phyloP scores from a whole-genome alignment of 208 protist genomes.

The Leptomonas seymouri region DNA sequence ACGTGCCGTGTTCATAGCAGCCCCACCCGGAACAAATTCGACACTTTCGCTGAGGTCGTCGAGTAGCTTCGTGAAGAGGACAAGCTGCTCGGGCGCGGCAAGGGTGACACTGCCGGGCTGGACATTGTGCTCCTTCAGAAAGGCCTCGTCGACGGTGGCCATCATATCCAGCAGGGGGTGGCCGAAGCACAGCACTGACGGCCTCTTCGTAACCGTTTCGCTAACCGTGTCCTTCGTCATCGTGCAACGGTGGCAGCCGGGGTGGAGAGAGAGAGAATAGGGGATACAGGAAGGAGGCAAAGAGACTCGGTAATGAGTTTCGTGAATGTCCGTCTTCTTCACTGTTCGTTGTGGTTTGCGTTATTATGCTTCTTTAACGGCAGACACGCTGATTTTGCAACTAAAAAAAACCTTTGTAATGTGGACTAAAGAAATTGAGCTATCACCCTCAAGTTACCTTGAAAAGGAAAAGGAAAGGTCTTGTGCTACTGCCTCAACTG shows the following conservation, averaged over 20 bases:
- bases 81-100: conserved; percentile 91
- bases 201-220: background rate
- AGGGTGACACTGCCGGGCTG: conserved; percentile 90
- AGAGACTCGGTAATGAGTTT: background rate
- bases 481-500: no score
- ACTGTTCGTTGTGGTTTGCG: no score
- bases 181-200: conserved; percentile 67
- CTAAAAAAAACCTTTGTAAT: no score
- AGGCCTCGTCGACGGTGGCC: conserved; percentile 74
- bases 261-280: background rate
- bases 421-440: conserved; percentile 1
- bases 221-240: conserved; percentile 20
- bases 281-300: background rate
- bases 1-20: conserved; percentile 97
- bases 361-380: no score
- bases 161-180: conserved; percentile 98
- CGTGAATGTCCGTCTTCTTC: background rate
- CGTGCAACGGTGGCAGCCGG: background rate
- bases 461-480: no score
- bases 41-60: conserved; percentile 57
- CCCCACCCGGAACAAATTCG: conserved; percentile 96
- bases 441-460: no score
- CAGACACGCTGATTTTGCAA: no score
- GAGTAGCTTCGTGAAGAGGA: conserved; percentile 83
- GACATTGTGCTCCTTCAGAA: conserved; percentile 87